A percentile compares a stretch with the other conserved stretches of the same genome.
Evolutionary conservation across 2,329 filamentous ascomycete genomes (phyloP).

Genomic region (Talaromyces marneffei): DNA sequence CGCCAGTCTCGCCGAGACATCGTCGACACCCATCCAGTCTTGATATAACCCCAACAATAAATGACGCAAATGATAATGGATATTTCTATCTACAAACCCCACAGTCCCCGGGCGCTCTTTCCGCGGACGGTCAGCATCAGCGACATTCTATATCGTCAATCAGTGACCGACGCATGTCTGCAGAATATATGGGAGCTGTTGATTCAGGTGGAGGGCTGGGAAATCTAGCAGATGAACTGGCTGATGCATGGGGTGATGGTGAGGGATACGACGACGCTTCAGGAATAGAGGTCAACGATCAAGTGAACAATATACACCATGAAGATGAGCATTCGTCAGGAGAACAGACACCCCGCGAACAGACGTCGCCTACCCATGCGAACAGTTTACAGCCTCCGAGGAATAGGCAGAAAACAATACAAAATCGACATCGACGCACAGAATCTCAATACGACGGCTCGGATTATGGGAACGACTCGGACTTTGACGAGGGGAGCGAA

Average conservation of each 20-base stretch:
- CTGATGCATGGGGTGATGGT: constrained; percentile 53
- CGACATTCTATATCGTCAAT: constrained; percentile 32
- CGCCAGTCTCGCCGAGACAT: constrained; percentile 34
- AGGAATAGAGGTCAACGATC: constrained; percentile 29
- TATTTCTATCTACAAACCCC: constrained; percentile 31
- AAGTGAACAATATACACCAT: constrained; percentile 23
- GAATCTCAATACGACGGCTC: constrained; percentile 52
- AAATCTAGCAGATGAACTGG: constrained; percentile 59
- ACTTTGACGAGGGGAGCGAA: constrained; percentile 47
- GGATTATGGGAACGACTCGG: constrained; percentile 53
- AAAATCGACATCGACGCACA: constrained; percentile 33
- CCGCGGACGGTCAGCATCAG: constrained; percentile 35
- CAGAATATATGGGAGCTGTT: constrained; percentile 31
- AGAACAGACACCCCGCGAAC: constrained; percentile 26
- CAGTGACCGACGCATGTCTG: constrained; percentile 33
- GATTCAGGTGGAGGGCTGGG: constrained; percentile 47
- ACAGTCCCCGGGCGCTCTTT: constrained; percentile 33
- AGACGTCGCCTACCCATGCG: constrained; percentile 4
- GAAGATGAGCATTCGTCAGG: constrained; percentile 23
- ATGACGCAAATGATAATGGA: constrained; percentile 29
- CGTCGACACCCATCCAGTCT: constrained; percentile 34
- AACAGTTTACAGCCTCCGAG: constrained; percentile 29
- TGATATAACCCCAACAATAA: constrained; percentile 29
- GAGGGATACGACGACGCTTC: constrained; percentile 43
- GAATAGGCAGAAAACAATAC: constrained; percentile 34